A percentile compares a stretch with the other conserved stretches of the same genome.
Evolutionary conservation across 768 basidiomycete species (phyloP).

Genomic region (Amanita subjunquillea): DNA sequence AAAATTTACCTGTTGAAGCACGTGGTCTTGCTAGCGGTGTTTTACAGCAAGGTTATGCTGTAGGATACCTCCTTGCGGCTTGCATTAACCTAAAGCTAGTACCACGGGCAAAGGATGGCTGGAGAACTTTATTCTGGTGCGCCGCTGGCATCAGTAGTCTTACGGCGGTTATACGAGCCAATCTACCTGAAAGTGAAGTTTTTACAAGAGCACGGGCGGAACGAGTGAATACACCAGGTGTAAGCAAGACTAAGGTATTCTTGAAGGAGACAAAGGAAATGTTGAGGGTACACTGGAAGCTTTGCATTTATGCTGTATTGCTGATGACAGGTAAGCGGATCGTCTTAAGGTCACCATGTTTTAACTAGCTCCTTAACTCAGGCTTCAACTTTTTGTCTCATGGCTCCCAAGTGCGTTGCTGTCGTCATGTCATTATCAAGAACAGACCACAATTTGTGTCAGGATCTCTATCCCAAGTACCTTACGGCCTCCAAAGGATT

Average conservation of each 20-base stretch:
- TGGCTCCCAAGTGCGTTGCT: slow-evolving; percentile 43
- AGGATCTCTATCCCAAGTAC: slow-evolving; percentile 79
- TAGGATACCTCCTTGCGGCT: slow-evolving; percentile 76
- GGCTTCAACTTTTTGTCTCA: slow-evolving; percentile 75
- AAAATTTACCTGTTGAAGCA: slow-evolving; percentile 79
- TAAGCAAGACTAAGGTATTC: slow-evolving; percentile 59
- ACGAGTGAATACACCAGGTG: slow-evolving; percentile 43
- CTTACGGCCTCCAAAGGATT: slow-evolving; percentile 55
- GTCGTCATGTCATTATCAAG: not conserved
- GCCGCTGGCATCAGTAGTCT: slow-evolving; percentile 60
- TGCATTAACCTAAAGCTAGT: slow-evolving; percentile 70
- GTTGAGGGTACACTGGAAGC: slow-evolving; percentile 73
- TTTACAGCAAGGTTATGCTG: slow-evolving; percentile 83
- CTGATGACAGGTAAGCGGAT: slow-evolving; percentile 52
- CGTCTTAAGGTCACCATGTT: not conserved
- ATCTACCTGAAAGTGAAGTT: slow-evolving; percentile 68
- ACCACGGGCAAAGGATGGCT: slow-evolving; percentile 30
- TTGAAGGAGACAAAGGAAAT: slow-evolving; percentile 62
- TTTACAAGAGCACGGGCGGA: slow-evolving; percentile 62
- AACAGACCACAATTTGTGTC: not conserved
- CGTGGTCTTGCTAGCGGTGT: slow-evolving; percentile 82
- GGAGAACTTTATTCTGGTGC: slow-evolving; percentile 81
- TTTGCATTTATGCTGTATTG: slow-evolving; percentile 77
- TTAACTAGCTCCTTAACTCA: slow-evolving; percentile 10
- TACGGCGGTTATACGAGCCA: slow-evolving; percentile 53